Conservation (phyloP, 345 rosid genomes). For the Eucalyptus caleyi region DNA sequence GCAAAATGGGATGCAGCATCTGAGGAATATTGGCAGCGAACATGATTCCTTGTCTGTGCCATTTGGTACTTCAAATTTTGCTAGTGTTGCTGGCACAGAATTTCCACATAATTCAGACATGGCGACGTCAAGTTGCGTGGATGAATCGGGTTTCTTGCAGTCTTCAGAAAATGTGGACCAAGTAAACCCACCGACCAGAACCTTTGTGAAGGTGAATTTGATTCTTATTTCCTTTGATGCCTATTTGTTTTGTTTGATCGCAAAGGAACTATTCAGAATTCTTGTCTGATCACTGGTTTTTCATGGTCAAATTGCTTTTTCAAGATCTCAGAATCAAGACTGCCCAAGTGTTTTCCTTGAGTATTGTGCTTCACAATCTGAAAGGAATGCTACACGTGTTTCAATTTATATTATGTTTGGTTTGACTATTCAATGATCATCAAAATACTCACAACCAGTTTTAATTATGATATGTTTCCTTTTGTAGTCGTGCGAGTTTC, state of each 20-base stretch:
- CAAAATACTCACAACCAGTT: not conserved
- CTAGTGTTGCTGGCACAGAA: conserved; percentile 16
- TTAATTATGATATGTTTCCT: not conserved
- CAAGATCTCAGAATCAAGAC: not conserved
- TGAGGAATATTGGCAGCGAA: conserved; percentile 20
- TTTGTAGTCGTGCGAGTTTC: not conserved
- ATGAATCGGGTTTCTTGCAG: conserved; percentile 40
- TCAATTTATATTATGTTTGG: not conserved
- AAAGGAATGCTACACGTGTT: not conserved
- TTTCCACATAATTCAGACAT: conserved; percentile 26
- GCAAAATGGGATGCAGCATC: conserved; percentile 25
- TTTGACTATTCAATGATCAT: not conserved
- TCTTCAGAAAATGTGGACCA: conserved; percentile 37
- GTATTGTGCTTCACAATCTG: not conserved
- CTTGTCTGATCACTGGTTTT: not conserved
- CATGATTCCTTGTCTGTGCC: conserved; percentile 16
- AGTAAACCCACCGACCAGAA: conserved; percentile 24
- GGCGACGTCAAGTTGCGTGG: conserved; percentile 40
- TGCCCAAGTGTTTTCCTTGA: not conserved
- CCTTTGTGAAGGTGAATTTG: conserved; percentile 34
- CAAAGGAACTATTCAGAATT: not conserved
- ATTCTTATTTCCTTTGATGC: not conserved
- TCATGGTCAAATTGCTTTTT: not conserved
- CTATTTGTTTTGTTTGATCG: not conserved
- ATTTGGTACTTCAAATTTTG: conserved; percentile 18